Base-by-base conservation (phyloP, 2,329 filamentous ascomycete species). In the Verticillium albo-atrum region DNA sequence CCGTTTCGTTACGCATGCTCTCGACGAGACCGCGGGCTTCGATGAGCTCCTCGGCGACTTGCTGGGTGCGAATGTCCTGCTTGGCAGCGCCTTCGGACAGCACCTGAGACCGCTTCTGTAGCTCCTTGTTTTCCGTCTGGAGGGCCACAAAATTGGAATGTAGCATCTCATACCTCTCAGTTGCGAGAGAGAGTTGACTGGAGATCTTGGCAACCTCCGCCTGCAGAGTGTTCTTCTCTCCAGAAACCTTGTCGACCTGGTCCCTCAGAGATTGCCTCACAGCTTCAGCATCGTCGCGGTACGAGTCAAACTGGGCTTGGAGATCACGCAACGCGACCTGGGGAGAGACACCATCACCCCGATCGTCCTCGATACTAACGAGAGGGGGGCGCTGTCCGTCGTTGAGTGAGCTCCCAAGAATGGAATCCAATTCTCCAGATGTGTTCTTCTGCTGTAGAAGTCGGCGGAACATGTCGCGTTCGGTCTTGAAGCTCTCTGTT, bases 381-480 rank as follows among this genome's bases (percentile, higher is more conserved):
- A 88, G 75, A 30, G 86, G 80, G 57, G 81, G 78, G 37, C 82
- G 79, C 54, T 77, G 73, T 54, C 72, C 76, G 17, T 84, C 82
- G 61, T 88, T 85, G 32, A 89, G 76, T 20, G 90, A 90, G 66
- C 88, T 86, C 1, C 89, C 91, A 69, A 96, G 88, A 55, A 87
- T 80, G 1, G 88, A 88, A 17, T 84, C 82, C 50, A 89, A 79
- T 61, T 92, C 89, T 14, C 77, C 80, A 71, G 84, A 70, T 70
- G 83, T 68, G 69, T 80, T 71, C 76, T 87, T 74, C 63, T 95
- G 90, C 65, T 94, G 90, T 30, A 97, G 84, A 79, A 98, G 93
- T 57, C 93, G 92, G 25, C 94, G 88, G 87, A 97, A 98, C 86
- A 97, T 97, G 71, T 99, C 94, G 63, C 95, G 89, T 76, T 99